phyloP scores from a whole-genome alignment of 2,329 filamentous ascomycete genomes.

The Daldinia eschscholtzii region DNA sequence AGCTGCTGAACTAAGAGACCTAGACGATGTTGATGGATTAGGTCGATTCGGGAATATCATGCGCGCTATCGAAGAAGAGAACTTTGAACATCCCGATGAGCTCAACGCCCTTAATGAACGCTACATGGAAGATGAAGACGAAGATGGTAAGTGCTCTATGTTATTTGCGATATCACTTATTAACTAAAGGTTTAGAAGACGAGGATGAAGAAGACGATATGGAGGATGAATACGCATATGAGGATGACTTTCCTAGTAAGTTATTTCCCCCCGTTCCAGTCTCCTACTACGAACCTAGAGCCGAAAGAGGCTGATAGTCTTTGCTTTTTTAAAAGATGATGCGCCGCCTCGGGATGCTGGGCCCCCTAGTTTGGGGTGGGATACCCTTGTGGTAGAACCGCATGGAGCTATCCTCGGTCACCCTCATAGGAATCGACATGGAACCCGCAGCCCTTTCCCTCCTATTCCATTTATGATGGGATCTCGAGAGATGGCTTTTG shows the following conservation, averaged over 20 bases:
- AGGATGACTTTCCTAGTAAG: slow-evolving; percentile 70
- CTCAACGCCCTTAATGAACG: slow-evolving; percentile 65
- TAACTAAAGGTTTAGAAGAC: slow-evolving; percentile 55
- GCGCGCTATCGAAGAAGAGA: slow-evolving; percentile 67
- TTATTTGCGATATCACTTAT: slow-evolving; percentile 9
- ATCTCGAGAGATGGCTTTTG: slow-evolving; percentile 44
- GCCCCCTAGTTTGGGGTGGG: slow-evolving; percentile 66
- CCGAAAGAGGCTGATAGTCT: slow-evolving; percentile 25
- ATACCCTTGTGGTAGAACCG: slow-evolving; percentile 65
- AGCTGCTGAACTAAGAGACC: slow-evolving; percentile 61
- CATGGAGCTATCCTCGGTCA: slow-evolving; percentile 58
- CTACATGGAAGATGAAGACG: slow-evolving; percentile 67
- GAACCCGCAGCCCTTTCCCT: slow-evolving; percentile 72
- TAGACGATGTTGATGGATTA: slow-evolving; percentile 57
- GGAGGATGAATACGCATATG: slow-evolving; percentile 75
- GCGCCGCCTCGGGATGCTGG: slow-evolving; percentile 59
- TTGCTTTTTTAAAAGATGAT: slow-evolving; percentile 54
- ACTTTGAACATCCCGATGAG: slow-evolving; percentile 66
- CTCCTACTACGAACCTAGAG: background rate
- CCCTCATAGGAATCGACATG: slow-evolving; percentile 67
- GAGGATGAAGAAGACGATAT: slow-evolving; percentile 77
- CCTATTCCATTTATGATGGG: slow-evolving; percentile 53
- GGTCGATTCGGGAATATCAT: slow-evolving; percentile 66
- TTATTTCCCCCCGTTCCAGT: slow-evolving; percentile 35
- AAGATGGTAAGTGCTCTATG: slow-evolving; percentile 64